Conservation (phyloP, 345 rosid species). For the Lepidium africanum region DNA sequence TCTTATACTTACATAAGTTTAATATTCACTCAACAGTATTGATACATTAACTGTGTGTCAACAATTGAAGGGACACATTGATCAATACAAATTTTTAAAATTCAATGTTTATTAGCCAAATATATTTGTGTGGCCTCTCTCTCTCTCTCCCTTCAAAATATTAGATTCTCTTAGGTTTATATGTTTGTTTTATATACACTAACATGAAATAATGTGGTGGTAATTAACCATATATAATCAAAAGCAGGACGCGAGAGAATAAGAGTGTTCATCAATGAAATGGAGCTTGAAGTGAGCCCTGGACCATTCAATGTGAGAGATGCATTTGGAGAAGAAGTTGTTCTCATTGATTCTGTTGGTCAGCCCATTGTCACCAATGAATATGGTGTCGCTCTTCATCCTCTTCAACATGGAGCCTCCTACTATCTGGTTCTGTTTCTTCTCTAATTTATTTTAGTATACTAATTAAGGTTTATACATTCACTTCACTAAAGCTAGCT, state of each 20-base stretch:
- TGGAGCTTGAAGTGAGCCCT: slow-evolving; percentile 59
- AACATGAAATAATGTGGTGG: slow-evolving; percentile 3
- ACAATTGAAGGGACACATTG: slow-evolving; percentile 19
- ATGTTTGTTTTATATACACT: neutral
- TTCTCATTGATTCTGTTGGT: slow-evolving; percentile 67
- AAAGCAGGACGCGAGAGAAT: slow-evolving; percentile 28
- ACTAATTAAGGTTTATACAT: neutral
- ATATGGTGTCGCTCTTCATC: slow-evolving; percentile 69
- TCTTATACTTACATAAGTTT: neutral
- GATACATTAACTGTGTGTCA: slow-evolving; percentile 19
- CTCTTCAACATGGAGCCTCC: slow-evolving; percentile 80
- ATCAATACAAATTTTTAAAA: neutral
- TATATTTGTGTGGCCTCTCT: neutral
- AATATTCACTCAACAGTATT: neutral
- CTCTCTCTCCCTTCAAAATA: neutral
- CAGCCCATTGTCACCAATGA: slow-evolving; percentile 75
- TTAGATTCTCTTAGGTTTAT: neutral
- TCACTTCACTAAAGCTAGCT: slow-evolving; percentile 13
- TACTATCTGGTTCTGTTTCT: slow-evolving; percentile 55
- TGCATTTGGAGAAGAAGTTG: slow-evolving; percentile 79
- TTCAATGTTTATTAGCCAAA: too few relatives aligned
- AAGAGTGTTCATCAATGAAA: slow-evolving; percentile 80
- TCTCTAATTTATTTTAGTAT: neutral
- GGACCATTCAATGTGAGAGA: slow-evolving; percentile 81
- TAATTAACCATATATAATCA: neutral